Base-by-base conservation (phyloP, 2,329 filamentous ascomycete genomes). In the Pseudogymnoascus sp. region DNA sequence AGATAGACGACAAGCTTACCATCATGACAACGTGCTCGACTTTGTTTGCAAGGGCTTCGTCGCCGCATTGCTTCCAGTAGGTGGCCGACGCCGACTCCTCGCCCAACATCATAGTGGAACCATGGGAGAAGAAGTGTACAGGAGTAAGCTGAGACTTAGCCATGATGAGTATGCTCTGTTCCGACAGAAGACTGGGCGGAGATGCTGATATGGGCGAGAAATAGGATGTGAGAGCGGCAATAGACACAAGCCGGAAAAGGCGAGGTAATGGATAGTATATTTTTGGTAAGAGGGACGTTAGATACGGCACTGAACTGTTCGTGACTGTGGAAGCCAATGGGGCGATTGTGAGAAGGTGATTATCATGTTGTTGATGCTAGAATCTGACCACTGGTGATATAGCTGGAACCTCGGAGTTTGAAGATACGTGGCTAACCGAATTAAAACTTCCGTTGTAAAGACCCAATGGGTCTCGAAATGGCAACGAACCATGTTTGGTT, bases 31-130 rank as follows among this genome's bases (percentile, higher is more conserved):
- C 76, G 40, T 84, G 83, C 72, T 87, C 84, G 72, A 89, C 79
- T 12, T 79, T 79, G 64, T 84, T 75, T 5, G 78, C 79, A 5
- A 87, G 78, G 2, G 86, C 86, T 65, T 83, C 82, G 66, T 88
- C 84, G 59, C 87, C 86, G 68, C 81, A 83, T 66, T 81, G 78
- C 71, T 87, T 86, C 87, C 86, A 89, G 74, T 88, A 89, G 18
- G 79, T 78, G 10, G 85, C 85, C 0, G 84, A 86, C 1, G 76
- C 72, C 12, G 81, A 84, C 68, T 87, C 81, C 70, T 89, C 86
- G 37, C 85, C 86, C 12, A 89, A 75, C 86, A 89, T 89, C 85
- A 88, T 88, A 40, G 86, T 89, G 12, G 85, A 87, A 70, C 87
- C 86, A 80, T 89, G 86, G 2, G 85, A 87, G 74, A 89, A 89